Conservation (phyloP, 192 early-diverging fungal genomes). For the Linnemannia hyalina region DNA sequence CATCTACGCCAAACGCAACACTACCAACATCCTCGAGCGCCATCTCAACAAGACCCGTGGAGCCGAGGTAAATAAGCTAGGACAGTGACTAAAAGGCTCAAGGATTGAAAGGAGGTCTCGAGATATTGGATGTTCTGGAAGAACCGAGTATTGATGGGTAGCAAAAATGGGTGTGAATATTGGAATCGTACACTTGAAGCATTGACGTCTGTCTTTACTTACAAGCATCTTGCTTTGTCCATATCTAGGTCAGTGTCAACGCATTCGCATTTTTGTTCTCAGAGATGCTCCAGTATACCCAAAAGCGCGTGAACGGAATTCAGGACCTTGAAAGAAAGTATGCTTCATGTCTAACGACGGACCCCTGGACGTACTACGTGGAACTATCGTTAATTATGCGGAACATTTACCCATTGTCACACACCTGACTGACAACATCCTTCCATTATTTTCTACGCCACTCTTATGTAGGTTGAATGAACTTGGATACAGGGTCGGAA, state of each 20-base stretch:
- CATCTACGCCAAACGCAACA: slow-evolving; percentile 37
- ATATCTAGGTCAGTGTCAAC: slow-evolving; percentile 74
- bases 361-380: background rate
- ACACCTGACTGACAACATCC: background rate
- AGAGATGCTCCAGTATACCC: slow-evolving; percentile 97
- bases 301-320: slow-evolving; percentile 94
- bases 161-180: background rate
- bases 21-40: slow-evolving; percentile 77
- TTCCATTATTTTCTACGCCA: background rate
- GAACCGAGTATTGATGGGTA: background rate
- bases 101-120: background rate
- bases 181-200: background rate
- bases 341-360: background rate
- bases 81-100: background rate
- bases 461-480: slow-evolving; percentile 73
- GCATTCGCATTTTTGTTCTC: slow-evolving; percentile 94
- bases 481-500: slow-evolving; percentile 94
- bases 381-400: background rate
- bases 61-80: slow-evolving; percentile 68
- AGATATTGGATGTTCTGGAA: background rate
- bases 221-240: background rate
- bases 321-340: slow-evolving; percentile 97
- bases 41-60: slow-evolving; percentile 79
- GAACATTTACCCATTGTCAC: background rate
- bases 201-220: too few relatives aligned